These are phyloP conservation scores for Acidomyces sp. DNA, from an alignment of 495 filamentous ascomycete genomes.

Conservation along the genomic window DNA sequence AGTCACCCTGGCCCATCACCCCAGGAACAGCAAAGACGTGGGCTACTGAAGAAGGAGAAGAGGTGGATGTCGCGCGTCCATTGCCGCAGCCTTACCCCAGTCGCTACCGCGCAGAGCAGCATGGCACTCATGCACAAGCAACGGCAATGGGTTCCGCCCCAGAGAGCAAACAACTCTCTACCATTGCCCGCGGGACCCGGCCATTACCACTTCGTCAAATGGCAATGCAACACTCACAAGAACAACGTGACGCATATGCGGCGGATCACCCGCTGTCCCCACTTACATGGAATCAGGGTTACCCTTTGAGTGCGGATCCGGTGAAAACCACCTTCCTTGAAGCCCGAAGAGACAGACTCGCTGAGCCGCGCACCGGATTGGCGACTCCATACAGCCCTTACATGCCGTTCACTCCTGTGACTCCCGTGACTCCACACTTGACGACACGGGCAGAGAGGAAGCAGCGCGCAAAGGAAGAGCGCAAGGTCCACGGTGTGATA, in stretches of 20 bases:
- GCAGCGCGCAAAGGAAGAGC: conserved; percentile 47
- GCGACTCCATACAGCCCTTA: conserved; percentile 80
- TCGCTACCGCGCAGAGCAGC: conserved; percentile 5
- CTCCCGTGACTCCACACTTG: conserved; percentile 69
- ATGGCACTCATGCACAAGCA: conserved; percentile 8
- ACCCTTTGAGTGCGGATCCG: conserved; percentile 21
- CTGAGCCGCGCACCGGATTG: conserved; percentile 44
- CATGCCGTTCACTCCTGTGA: conserved; percentile 78
- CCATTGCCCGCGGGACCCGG: neutral
- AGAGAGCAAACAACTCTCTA: neutral
- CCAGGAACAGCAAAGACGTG: conserved; percentile 9
- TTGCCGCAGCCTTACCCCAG: conserved; percentile 14
- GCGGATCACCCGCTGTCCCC: conserved; percentile 21
- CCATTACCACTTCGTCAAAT: conserved; percentile 16
- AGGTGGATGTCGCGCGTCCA: conserved; percentile 21
- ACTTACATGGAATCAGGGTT: conserved; percentile 12
- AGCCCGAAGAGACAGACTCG: conserved; percentile 30
- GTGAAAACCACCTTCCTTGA: conserved; percentile 37
- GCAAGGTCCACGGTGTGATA: conserved; percentile 22
- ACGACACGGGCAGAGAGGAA: conserved; percentile 64
- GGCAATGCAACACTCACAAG: neutral
- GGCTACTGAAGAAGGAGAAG: conserved; percentile 3
- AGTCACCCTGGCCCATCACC: conserved; percentile 15
- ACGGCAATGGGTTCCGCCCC: conserved; percentile 5
- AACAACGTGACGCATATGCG: conserved; percentile 5